phyloP scores from a whole-genome alignment of 2,329 filamentous ascomycete genomes.

The Colletotrichum limetticola region DNA sequence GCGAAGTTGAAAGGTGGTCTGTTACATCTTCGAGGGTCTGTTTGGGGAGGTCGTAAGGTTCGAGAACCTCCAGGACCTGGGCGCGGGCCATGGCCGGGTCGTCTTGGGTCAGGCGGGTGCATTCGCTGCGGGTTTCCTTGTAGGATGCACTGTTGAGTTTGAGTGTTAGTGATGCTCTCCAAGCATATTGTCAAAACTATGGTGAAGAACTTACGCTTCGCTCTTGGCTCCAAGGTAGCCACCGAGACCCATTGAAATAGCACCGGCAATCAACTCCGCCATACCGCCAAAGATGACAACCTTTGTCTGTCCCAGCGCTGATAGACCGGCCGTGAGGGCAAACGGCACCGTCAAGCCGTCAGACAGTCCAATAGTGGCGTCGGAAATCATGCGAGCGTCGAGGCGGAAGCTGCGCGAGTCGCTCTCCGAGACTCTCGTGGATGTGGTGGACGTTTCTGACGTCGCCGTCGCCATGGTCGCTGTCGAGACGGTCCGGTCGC shows the following conservation, averaged over 20 bases:
- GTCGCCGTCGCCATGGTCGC: slow-evolving; percentile 17
- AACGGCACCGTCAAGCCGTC: slow-evolving; percentile 86
- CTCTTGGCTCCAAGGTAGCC: slow-evolving; percentile 76
- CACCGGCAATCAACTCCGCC: slow-evolving; percentile 79
- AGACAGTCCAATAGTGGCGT: slow-evolving; percentile 71
- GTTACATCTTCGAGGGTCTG: slow-evolving; percentile 35
- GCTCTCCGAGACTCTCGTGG: slow-evolving; percentile 16
- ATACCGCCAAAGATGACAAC: slow-evolving; percentile 78
- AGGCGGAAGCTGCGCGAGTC: slow-evolving; percentile 31
- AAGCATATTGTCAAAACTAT: slow-evolving; percentile 1
- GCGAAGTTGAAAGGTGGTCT: slow-evolving; percentile 39
- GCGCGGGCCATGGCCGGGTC: slow-evolving; percentile 54
- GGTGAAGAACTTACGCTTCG: slow-evolving; percentile 46
- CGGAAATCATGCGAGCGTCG: slow-evolving; percentile 38
- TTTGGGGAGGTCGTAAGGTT: slow-evolving; percentile 59
- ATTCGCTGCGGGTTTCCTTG: slow-evolving; percentile 45
- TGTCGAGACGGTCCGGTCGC: slow-evolving; percentile 10
- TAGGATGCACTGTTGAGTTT: slow-evolving; percentile 32
- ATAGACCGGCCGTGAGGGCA: slow-evolving; percentile 79
- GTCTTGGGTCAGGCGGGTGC: slow-evolving; percentile 53
- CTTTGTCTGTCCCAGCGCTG: slow-evolving; percentile 70
- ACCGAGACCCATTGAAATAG: slow-evolving; percentile 82
- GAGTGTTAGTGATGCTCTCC: not conserved
- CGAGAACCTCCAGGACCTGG: slow-evolving; percentile 61
- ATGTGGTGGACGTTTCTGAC: slow-evolving; percentile 16